Base-by-base conservation (phyloP, 352 stramenopile species). In the Peronospora destructor region DNA sequence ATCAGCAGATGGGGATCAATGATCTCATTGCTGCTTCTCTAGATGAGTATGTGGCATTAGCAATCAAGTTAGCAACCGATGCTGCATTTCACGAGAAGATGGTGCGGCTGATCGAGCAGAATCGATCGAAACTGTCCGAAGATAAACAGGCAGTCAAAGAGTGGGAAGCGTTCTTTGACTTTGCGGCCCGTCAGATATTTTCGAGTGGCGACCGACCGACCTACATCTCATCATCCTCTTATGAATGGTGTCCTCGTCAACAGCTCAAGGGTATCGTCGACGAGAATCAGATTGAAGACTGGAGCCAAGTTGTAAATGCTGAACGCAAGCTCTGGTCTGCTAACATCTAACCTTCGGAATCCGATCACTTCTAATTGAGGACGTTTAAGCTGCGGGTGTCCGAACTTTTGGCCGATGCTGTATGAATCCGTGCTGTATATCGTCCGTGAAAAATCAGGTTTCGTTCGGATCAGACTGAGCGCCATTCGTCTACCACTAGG, bases 81-180 rank as follows among this genome's bases (percentile, higher is more conserved):
- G 41, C 28, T 0, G 26, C 33, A 1, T 88, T 88, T 30, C 75
- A 75, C 29, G 37, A 56, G 6, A 49, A 49, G 25, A 82, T 87
- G 62, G 55, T 50, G n/a, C 21, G 52, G 10, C 64, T 76, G 33
- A 67, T 90, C 17, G 58, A 71, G 25, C 51, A 56, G 2, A 61
- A 66, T 26, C 66, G 71, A 3, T 45, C 57, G 17, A 63, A 52
- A 1, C 25, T 90, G n/a, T 78, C 76, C 4, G 53, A 71, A 46
- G 68, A 83, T 45, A 2, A 16, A 13, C 33, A 56, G 9, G 76
- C 73, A 2, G 66, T 91, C 1, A 14, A 58, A n/a, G 71, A 88
- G 43, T 91, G 80, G 80, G 76, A 87, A 54, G 64, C 53, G 29
- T 88, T 91, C 42, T 70, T 91, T 19, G 64, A 86, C 10, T 72